A percentile compares a stretch with the other conserved stretches of the same genome.
Conservation (phyloP, 257 asterid species). For the Penstemon barbatus region DNA sequence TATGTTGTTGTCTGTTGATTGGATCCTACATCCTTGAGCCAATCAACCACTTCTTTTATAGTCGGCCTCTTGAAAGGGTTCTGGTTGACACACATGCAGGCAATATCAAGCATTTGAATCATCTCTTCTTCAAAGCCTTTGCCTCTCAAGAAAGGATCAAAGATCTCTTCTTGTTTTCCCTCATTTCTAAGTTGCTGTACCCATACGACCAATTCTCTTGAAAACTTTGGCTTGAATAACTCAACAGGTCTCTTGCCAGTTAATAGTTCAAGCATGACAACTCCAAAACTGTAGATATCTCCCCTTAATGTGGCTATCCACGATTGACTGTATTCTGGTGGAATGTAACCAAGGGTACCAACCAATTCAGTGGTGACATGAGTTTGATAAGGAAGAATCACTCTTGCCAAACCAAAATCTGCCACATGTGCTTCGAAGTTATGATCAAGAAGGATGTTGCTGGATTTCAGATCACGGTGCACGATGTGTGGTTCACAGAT, state of each 20-base stretch:
- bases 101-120: constrained; percentile 74
- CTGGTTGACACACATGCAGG: constrained; percentile 79
- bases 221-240: constrained; percentile 67
- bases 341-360: constrained; percentile 94
- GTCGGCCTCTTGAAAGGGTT: constrained; percentile 87
- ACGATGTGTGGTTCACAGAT: constrained; percentile 91
- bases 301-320: constrained; percentile 97
- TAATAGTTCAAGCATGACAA: constrained; percentile 82
- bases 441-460: constrained; percentile 87
- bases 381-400: constrained; percentile 83
- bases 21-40: constrained; percentile 65
- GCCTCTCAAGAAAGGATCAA: constrained; percentile 70
- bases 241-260: constrained; percentile 92
- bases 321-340: constrained; percentile 96
- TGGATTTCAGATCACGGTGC: constrained; percentile 92
- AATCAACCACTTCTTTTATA: constrained; percentile 72
- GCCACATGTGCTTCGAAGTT: constrained; percentile 90
- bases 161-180: constrained; percentile 70
- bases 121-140: constrained; percentile 80
- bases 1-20: constrained; percentile 37
- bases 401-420: constrained; percentile 85
- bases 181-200: constrained; percentile 71
- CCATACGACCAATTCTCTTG: constrained; percentile 80
- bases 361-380: constrained; percentile 96
- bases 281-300: constrained; percentile 91